Evolutionary conservation across 2,329 filamentous ascomycete species (phyloP).

Genomic region (Annulohypoxylon truncatum): DNA sequence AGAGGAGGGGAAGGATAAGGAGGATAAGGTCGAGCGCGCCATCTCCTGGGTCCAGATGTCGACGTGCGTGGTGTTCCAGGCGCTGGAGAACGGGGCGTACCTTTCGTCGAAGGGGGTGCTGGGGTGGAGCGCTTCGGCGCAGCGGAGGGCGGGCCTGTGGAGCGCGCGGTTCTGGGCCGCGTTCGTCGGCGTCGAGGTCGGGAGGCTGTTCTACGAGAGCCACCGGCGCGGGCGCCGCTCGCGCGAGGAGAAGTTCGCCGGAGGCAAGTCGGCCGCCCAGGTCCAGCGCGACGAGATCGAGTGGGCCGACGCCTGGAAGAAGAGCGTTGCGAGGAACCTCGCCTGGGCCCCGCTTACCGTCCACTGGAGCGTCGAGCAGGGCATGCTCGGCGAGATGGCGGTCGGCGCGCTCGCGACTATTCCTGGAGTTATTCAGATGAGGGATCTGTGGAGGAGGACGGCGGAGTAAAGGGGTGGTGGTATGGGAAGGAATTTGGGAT

Average conservation of each 20-base stretch:
- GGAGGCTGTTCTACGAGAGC: slow-evolving; percentile 67
- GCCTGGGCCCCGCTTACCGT: slow-evolving; percentile 85
- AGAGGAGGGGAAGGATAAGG: slow-evolving; percentile 47
- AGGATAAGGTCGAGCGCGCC: slow-evolving; percentile 57
- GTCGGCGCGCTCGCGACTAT: slow-evolving; percentile 68
- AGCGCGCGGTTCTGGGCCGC: slow-evolving; percentile 83
- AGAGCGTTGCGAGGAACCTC: slow-evolving; percentile 74
- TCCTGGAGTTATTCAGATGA: slow-evolving; percentile 48
- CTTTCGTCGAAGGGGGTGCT: slow-evolving; percentile 79
- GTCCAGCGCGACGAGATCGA: slow-evolving; percentile 51
- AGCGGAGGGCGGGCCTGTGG: slow-evolving; percentile 73
- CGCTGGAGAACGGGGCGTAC: slow-evolving; percentile 85
- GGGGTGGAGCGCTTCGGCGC: slow-evolving; percentile 64
- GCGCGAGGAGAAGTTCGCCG: slow-evolving; percentile 54
- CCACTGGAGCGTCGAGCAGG: slow-evolving; percentile 82
- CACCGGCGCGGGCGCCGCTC: slow-evolving; percentile 52
- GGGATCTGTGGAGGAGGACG: slow-evolving; percentile 50
- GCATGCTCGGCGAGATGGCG: slow-evolving; percentile 68
- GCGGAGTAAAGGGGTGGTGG: slow-evolving; percentile 41
- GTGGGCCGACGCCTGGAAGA: slow-evolving; percentile 68
- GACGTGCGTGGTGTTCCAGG: slow-evolving; percentile 77
- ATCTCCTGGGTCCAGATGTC: slow-evolving; percentile 76
- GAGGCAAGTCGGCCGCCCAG: slow-evolving; percentile 54
- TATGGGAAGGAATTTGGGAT: neutral
- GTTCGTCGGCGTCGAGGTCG: slow-evolving; percentile 81